These are phyloP conservation scores for Plenodomus lindquistii DNA, from an alignment of 2,329 filamentous ascomycete genomes.

Conservation along the genomic window DNA sequence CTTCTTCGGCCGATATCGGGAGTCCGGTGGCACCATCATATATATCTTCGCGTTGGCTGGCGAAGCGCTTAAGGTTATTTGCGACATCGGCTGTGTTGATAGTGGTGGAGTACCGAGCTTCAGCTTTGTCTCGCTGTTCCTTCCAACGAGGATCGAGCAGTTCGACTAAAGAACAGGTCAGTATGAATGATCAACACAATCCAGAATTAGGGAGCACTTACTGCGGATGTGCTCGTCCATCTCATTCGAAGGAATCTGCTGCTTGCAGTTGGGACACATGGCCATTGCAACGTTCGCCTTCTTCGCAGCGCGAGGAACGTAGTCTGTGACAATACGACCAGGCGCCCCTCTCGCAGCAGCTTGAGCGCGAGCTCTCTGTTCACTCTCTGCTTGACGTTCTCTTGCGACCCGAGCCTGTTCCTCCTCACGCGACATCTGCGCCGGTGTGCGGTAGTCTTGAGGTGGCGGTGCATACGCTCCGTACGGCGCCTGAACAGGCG, in stretches of 20 bases:
- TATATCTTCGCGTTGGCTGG: slow-evolving; percentile 83
- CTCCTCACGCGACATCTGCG: slow-evolving; percentile 42
- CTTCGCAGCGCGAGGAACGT: slow-evolving; percentile 81
- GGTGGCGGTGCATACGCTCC: slow-evolving; percentile 31
- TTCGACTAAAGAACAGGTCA: slow-evolving; percentile 66
- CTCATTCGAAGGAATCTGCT: slow-evolving; percentile 84
- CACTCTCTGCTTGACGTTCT: slow-evolving; percentile 52
- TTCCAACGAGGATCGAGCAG: slow-evolving; percentile 93
- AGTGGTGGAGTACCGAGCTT: slow-evolving; percentile 80
- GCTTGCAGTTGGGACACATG: slow-evolving; percentile 90
- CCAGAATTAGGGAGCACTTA: slow-evolving; percentile 46
- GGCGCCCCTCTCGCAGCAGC: slow-evolving; percentile 72
- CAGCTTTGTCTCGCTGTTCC: slow-evolving; percentile 88
- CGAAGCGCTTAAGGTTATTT: slow-evolving; percentile 92
- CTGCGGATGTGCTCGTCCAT: slow-evolving; percentile 91
- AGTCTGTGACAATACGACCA: slow-evolving; percentile 86
- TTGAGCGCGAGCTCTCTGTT: slow-evolving; percentile 74
- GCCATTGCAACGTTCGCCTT: slow-evolving; percentile 68
- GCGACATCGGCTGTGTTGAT: slow-evolving; percentile 88
- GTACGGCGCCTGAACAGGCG: slow-evolving; percentile 35
- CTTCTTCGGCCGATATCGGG: slow-evolving; percentile 71
- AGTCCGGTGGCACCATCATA: slow-evolving; percentile 76
- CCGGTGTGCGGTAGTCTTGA: slow-evolving; percentile 35
- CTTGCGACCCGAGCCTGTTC: slow-evolving; percentile 43
- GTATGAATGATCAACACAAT: slow-evolving; percentile 13